A percentile compares a stretch with the other conserved stretches of the same genome.
Conservation (phyloP, 2,329 filamentous ascomycete genomes). For the Trichophyton rubrum region DNA sequence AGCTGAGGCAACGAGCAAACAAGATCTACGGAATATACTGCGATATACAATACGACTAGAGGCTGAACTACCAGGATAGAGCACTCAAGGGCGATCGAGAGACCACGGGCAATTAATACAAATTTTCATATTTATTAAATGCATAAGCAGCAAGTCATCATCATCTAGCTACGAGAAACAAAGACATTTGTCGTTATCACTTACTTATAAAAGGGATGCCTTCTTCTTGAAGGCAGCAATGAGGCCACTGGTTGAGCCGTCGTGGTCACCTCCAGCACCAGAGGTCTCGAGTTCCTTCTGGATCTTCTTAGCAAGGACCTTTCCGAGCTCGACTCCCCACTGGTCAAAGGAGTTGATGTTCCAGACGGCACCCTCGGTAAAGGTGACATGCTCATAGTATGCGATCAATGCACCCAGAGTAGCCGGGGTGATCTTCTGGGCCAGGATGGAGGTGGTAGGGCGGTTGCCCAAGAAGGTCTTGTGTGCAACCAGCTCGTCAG, state of each 20-base stretch:
- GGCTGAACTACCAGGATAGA: background rate
- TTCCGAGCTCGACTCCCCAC: slow-evolving; percentile 98
- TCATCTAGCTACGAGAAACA: background rate
- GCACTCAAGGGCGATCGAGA: background rate
- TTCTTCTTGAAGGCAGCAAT: slow-evolving; percentile 87
- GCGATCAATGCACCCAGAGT: slow-evolving; percentile 91
- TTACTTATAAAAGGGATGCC: slow-evolving; percentile 24
- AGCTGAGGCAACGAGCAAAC: background rate
- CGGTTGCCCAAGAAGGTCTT: slow-evolving; percentile 98
- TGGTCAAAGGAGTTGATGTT: slow-evolving; percentile 99
- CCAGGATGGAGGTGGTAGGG: slow-evolving; percentile 88
- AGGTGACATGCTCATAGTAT: slow-evolving; percentile 98
- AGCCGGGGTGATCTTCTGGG: slow-evolving; percentile 83
- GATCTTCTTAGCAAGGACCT: slow-evolving; percentile 88
- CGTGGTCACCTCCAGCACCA: slow-evolving; percentile 62
- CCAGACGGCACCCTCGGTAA: slow-evolving; percentile 95
- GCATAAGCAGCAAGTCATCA: background rate
- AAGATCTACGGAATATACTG: background rate
- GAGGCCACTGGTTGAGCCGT: slow-evolving; percentile 75
- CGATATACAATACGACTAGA: background rate
- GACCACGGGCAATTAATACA: background rate
- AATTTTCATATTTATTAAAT: background rate
- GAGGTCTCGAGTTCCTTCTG: slow-evolving; percentile 68
- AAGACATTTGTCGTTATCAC: background rate
- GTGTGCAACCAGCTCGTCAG: slow-evolving; percentile 63